phyloP scores from a whole-genome alignment of 805 yeast species.

The Kodamaea leandrae region DNA sequence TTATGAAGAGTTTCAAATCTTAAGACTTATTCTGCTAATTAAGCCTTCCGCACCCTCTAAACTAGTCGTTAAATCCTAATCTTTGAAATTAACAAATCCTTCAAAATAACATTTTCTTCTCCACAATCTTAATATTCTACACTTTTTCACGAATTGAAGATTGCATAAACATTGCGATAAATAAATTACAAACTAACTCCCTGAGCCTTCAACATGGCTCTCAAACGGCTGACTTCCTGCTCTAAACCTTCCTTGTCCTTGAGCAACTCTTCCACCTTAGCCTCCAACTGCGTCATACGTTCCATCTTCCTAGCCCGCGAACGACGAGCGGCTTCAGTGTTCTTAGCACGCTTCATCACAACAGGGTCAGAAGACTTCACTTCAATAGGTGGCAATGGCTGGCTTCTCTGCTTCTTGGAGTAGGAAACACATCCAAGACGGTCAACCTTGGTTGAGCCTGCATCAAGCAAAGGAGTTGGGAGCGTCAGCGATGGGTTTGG shows the following conservation, averaged over 20 bases:
- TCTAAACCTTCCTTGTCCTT: constrained; percentile 58
- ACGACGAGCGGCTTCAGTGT: constrained; percentile 97
- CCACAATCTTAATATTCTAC: background rate
- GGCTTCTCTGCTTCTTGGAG: constrained; percentile 70
- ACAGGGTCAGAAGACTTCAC: constrained; percentile 60
- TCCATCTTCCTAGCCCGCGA: constrained; percentile 92
- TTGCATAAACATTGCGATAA: background rate
- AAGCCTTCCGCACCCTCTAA: no score
- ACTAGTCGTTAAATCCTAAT: background rate
- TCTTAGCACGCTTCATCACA: constrained; percentile 86
- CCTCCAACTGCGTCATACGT: constrained; percentile 80
- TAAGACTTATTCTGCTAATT: no score
- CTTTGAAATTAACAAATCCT: no score
- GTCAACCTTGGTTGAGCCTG: constrained; percentile 45
- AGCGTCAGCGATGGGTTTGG: constrained; percentile 31
- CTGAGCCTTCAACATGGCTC: constrained; percentile 38
- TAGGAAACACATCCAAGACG: constrained; percentile 73
- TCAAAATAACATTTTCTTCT: background rate
- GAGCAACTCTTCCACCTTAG: constrained; percentile 63
- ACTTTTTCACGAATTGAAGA: background rate
- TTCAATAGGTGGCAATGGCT: constrained; percentile 70
- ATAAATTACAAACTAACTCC: constrained; percentile 4
- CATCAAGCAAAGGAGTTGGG: constrained; percentile 33
- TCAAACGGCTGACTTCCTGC: constrained; percentile 62
- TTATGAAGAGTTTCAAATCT: no score